phyloP scores from a whole-genome alignment of 306 rosid species.

The Fragaria nilgerrensis region DNA sequence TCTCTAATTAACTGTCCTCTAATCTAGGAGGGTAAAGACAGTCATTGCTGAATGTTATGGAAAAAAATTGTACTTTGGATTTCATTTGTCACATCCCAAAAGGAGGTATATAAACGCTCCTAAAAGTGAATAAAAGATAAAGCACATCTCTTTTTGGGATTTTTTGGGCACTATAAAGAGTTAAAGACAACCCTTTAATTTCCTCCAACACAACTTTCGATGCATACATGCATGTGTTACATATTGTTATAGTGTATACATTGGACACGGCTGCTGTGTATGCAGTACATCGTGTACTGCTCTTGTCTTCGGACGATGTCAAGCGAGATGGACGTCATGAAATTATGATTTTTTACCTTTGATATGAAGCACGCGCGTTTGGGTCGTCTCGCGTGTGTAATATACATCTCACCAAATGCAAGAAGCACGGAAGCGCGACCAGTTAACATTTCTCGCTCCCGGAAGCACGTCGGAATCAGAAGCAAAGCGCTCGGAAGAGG shows the following conservation, averaged over 20 bases:
- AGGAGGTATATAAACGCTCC: constrained; percentile 21
- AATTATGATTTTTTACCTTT: too few species aligned
- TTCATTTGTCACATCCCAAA: constrained; percentile 29
- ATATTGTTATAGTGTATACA: not conserved
- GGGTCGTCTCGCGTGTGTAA: too few species aligned
- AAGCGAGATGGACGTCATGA: too few species aligned
- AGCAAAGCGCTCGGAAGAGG: too few species aligned
- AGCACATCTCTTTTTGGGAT: constrained; percentile 40
- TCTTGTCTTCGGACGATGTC: too few species aligned
- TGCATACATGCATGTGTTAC: not conserved
- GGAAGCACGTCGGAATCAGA: too few species aligned
- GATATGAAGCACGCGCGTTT: too few species aligned
- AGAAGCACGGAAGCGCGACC: too few species aligned
- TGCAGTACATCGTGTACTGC: too few species aligned
- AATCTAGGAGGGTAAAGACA: constrained; percentile 19
- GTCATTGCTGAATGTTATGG: constrained; percentile 44
- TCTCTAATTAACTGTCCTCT: constrained; percentile 29
- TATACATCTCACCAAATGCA: too few species aligned
- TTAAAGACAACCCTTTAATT: constrained; percentile 23
- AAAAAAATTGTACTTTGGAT: constrained; percentile 37
- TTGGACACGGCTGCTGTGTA: too few species aligned
- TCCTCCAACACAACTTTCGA: not conserved
- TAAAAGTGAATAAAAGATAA: constrained; percentile 37
- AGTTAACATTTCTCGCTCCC: too few species aligned
- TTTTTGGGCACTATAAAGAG: constrained; percentile 19